phyloP scores from a whole-genome alignment of 805 yeast species.

The Ogataea neopini region DNA sequence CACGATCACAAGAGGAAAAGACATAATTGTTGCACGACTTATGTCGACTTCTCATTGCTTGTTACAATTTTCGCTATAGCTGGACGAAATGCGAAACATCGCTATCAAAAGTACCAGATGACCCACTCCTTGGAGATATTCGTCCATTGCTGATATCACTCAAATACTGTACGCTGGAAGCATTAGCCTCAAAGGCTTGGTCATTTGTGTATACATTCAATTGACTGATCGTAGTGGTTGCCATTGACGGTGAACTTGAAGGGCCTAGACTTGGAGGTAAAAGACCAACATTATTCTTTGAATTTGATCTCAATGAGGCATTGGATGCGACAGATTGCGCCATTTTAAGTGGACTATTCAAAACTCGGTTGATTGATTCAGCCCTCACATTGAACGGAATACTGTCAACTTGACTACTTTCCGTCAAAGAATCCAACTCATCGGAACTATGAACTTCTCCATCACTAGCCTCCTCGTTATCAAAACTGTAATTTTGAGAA shows the following conservation, averaged over 20 bases:
- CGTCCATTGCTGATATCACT: constrained; percentile 24
- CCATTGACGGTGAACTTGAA: constrained; percentile 19
- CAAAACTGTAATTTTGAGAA: constrained; percentile 3
- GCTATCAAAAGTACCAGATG: constrained; percentile 6
- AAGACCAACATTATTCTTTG: constrained; percentile 19
- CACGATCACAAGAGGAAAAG: too few species aligned
- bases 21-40: too few species aligned
- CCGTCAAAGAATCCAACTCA: constrained; percentile 22
- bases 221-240: constrained; percentile 20
- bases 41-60: too few species aligned
- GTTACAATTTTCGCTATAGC: too few species aligned
- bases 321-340: constrained; percentile 24
- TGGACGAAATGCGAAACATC: constrained; percentile 7
- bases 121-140: constrained; percentile 12
- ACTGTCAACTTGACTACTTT: constrained; percentile 9
- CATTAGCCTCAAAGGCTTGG: constrained; percentile 13
- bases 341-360: constrained; percentile 22
- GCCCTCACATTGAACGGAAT: constrained; percentile 20
- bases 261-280: constrained; percentile 17
- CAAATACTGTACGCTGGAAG: constrained; percentile 24
- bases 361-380: constrained; percentile 20
- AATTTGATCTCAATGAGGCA: constrained; percentile 20
- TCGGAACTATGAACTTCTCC: constrained; percentile 9
- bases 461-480: neutral
- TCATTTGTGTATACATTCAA: constrained; percentile 23